phyloP scores from a whole-genome alignment of 805 yeast species.

The Saccharomycopsis oosterbeekiorum region DNA sequence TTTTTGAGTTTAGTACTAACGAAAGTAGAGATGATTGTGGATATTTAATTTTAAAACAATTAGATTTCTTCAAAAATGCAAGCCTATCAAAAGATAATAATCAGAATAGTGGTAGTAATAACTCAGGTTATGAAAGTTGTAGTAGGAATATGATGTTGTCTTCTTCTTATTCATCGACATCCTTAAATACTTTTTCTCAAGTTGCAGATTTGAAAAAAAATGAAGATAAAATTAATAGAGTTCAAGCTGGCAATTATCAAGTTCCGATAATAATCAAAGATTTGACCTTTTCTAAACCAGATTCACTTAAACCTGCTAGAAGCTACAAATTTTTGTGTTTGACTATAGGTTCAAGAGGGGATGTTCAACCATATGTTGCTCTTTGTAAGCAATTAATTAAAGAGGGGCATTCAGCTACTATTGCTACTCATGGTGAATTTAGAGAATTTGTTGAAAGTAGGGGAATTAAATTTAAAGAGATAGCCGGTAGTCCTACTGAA shows the following conservation, averaged over 20 bases:
- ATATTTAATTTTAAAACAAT: constrained; percentile 37
- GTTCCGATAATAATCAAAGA: constrained; percentile 64
- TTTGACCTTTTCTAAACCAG: constrained; percentile 38
- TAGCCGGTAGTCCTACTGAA: constrained; percentile 92
- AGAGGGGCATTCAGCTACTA: constrained; percentile 79
- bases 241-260: constrained; percentile 40
- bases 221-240: constrained; percentile 50
- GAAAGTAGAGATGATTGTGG: constrained; percentile 68
- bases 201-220: constrained; percentile 55
- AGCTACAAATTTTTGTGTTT: constrained; percentile 54
- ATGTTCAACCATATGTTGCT: constrained; percentile 93
- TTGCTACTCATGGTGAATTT: constrained; percentile 82
- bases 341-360: constrained; percentile 94
- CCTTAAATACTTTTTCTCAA: constrained; percentile 27
- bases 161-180: constrained; percentile 19
- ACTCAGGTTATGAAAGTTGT: constrained; percentile 9
- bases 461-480: constrained; percentile 56
- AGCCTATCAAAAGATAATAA: not conserved
- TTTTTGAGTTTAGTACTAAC: constrained; percentile 62
- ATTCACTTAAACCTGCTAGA: constrained; percentile 36
- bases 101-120: not conserved
- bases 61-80: constrained; percentile 32
- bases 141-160: constrained; percentile 26
- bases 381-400: constrained; percentile 65
- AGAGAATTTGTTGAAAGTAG: constrained; percentile 59